These are phyloP conservation scores for Escallonia herrerae DNA, from an alignment of 129 eudicot genomes.

Conservation along the genomic window DNA sequence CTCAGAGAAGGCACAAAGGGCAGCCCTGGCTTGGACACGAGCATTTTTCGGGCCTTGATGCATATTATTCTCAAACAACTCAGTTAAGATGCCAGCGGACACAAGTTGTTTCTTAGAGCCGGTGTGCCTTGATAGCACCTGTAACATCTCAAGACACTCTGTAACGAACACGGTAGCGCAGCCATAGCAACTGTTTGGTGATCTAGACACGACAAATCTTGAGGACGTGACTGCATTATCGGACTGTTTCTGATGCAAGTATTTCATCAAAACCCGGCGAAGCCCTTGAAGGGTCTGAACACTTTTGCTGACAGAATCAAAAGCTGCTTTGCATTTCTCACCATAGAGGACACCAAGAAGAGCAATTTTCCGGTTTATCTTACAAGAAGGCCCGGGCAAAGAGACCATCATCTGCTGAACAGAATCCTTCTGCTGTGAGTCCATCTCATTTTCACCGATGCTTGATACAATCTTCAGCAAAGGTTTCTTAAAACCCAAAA, in stretches of 20 bases:
- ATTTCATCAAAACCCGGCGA: conserved; percentile 88
- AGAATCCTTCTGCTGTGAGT: conserved; percentile 98
- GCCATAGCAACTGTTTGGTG: conserved; percentile 95
- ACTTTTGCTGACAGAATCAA: conserved; percentile 98
- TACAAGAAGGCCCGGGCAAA: conserved; percentile 98
- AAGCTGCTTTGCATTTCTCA: conserved; percentile 99
- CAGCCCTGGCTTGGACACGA: conserved; percentile 93
- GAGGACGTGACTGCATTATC: conserved; percentile 53
- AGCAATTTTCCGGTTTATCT: conserved; percentile 92
- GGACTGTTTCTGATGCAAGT: conserved; percentile 81
- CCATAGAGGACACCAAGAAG: conserved; percentile 99
- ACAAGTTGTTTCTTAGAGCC: conserved; percentile 88
- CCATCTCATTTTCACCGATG: conserved; percentile 97
- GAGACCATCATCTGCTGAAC: conserved; percentile 99
- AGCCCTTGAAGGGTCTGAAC: conserved; percentile 99
- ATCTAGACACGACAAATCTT: conserved; percentile 79
- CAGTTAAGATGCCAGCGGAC: conserved; percentile 77
- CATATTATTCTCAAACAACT: conserved; percentile 90
- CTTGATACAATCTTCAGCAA: conserved; percentile 96
- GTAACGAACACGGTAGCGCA: conserved; percentile 94
- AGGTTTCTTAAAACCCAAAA: conserved; percentile 93
- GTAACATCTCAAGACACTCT: conserved; percentile 91
- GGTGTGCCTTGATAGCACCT: conserved; percentile 82
- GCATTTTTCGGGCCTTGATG: conserved; percentile 99
- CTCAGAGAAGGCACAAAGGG: conserved; percentile 94